Conservation (phyloP, 371 early-diverging fungal genomes). For the Mortierella sp. region DNA sequence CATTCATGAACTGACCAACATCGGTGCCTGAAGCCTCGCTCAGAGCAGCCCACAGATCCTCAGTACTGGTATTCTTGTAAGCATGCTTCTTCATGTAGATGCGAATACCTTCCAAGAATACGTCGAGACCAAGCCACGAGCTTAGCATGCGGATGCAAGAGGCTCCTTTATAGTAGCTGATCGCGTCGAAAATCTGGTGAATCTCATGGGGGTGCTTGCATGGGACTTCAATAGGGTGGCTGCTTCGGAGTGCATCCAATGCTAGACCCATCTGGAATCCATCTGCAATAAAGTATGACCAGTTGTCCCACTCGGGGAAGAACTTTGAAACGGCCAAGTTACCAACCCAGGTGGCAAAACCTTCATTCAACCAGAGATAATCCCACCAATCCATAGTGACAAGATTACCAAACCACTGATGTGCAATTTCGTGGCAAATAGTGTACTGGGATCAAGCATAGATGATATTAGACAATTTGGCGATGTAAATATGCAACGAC, state of each 20-base stretch:
- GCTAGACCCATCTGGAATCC: conserved; percentile 79
- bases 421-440: conserved; percentile 94
- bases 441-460: conserved; percentile 62
- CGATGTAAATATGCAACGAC: not conserved
- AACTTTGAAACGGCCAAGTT: conserved; percentile 84
- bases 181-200: conserved; percentile 83
- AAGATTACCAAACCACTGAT: conserved; percentile 96
- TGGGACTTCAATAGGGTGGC: conserved; percentile 90
- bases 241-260: conserved; percentile 82
- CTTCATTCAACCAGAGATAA: conserved; percentile 96
- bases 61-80: conserved; percentile 85
- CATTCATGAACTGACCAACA: conserved; percentile 80
- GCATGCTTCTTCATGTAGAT: conserved; percentile 83
- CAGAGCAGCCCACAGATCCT: conserved; percentile 88
- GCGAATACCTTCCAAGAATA: conserved; percentile 79
- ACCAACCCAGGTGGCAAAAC: conserved; percentile 95
- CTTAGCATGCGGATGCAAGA: conserved; percentile 92
- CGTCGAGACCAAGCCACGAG: conserved; percentile 67
- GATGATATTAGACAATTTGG: not conserved
- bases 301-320: conserved; percentile 84
- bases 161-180: conserved; percentile 92
- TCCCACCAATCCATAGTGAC: conserved; percentile 95
- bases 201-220: conserved; percentile 84
- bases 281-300: conserved; percentile 83
- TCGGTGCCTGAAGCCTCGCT: conserved; percentile 76